A percentile compares a stretch with the other conserved stretches of the same genome.
phyloP scores from a whole-genome alignment of 768 basidiomycete species.

The Lanmaoa pseudosensibilis region DNA sequence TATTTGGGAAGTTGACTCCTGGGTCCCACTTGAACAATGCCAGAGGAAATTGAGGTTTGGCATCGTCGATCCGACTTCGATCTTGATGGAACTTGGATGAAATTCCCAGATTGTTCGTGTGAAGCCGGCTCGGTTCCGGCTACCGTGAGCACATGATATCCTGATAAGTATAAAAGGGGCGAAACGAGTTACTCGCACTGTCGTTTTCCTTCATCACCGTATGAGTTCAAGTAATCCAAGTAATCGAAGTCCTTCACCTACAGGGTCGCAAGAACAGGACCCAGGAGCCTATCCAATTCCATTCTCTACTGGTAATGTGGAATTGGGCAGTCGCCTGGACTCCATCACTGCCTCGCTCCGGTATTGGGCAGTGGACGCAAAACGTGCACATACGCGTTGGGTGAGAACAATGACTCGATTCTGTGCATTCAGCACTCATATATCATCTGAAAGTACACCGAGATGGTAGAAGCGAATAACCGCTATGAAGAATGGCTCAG shows the following conservation, averaged over 20 bases:
- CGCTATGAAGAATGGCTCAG: slow-evolving; percentile 19
- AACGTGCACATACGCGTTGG: background rate
- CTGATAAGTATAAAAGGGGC: slow-evolving; percentile 5
- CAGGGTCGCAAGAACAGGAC: background rate
- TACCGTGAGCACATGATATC: too few species aligned
- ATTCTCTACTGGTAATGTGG: background rate
- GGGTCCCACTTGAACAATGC: too few species aligned
- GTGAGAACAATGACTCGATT: slow-evolving; percentile 5
- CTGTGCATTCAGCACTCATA: background rate
- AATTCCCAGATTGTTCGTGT: background rate
- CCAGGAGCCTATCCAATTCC: slow-evolving; percentile 24
- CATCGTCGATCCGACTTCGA: too few species aligned
- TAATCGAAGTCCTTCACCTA: background rate
- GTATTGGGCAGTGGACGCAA: slow-evolving; percentile 13
- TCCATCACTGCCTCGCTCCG: slow-evolving; percentile 1
- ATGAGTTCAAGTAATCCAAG: background rate
- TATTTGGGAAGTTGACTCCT: too few species aligned
- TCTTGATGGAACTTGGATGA: background rate
- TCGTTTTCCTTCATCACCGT: rapidly evolving
- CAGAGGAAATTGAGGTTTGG: too few species aligned
- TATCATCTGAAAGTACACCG: slow-evolving; percentile 4
- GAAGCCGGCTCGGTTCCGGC: background rate
- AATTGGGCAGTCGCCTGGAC: slow-evolving; percentile 22
- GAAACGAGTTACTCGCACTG: background rate
- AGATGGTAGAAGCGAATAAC: slow-evolving; percentile 5